Evolutionary conservation across 202 grass and related monocot species (phyloP), one percentile per base, ranked within the genome.

Genomic region (Schoenoplectus triqueter): DNA sequence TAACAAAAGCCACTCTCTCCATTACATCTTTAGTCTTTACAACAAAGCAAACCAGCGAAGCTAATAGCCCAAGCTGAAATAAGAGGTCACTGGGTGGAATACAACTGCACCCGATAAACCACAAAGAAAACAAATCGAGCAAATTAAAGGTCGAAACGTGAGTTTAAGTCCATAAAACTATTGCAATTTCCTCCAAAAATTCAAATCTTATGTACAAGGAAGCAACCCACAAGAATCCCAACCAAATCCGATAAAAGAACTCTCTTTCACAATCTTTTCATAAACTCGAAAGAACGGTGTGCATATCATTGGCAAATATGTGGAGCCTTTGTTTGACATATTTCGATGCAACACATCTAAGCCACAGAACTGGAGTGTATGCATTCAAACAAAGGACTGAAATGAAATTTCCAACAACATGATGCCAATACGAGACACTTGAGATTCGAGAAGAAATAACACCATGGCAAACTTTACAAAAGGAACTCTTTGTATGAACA

Each of bases 161-260:
- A 69, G 48, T 69, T 83, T 65, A 59, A 19, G 15, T 81, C 6
- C 59, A 51, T 31, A 65, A 83, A 69, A 52, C 64, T 52, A 57
- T 83, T n/a, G 13, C 19, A 83, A 57, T 21, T 83, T 20, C 10
- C 62, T 39, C 49, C 4, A n/a, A 83, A 21, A 49, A 67, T 54
- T 56, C 48, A 42, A 69, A 57, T 0, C 7, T 41, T 81, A 47
- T 82, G 49, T 69, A 40, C 66, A 83, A 83, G 48, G 21, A 40
- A 20, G 2, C 5, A 69, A 70, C 48, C 56, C 49, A 69, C 64
- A 59, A 78, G 22, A 69, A 83, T 83, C 80, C 55, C 64, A 56
- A 67, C 62, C 80, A 83, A 54, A 69, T 69, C 80, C 14, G 15
- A 56, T 63, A 82, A 45, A 77, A 77, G 3, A 1, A 78, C 47